Percentiles rank a stretch among this genome's conserved stretches.
Evolutionary conservation across 164 flowering plant genomes (phyloP).

Genomic region (Akebia trifoliata): DNA sequence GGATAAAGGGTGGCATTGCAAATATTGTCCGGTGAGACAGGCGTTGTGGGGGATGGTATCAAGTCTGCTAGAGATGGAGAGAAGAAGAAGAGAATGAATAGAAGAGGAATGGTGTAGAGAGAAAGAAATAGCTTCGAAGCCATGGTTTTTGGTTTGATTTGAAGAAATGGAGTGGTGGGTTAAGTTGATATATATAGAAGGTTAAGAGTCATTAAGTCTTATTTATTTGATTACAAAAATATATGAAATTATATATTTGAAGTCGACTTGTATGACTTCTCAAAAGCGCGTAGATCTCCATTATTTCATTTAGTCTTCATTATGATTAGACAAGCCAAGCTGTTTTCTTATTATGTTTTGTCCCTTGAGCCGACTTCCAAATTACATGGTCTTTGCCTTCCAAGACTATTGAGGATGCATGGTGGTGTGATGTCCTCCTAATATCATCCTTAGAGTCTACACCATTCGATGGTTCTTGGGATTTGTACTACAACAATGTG

Average conservation of each 20-base stretch:
- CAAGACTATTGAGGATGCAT: too few species aligned
- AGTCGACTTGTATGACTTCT: neutral
- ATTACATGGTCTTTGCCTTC: too few species aligned
- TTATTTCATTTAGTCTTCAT: neutral
- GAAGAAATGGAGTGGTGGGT: neutral
- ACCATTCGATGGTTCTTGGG: too few species aligned
- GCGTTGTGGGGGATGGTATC: slow-evolving; percentile 1
- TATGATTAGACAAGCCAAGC: neutral
- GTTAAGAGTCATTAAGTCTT: neutral
- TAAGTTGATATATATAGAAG: neutral
- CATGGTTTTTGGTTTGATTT: slow-evolving; percentile 5
- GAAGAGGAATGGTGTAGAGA: slow-evolving; percentile 3
- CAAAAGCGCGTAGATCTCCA: neutral
- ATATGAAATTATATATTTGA: neutral
- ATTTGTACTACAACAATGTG: too few species aligned
- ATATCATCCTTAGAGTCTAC: too few species aligned
- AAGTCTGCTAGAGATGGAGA: slow-evolving; percentile 1
- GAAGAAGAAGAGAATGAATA: slow-evolving; percentile 5
- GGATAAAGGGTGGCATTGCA: slow-evolving; percentile 18
- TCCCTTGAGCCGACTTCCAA: too few species aligned
- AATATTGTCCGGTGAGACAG: neutral
- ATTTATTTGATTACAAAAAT: neutral
- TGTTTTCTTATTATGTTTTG: neutral
- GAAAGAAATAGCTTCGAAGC: slow-evolving; percentile 4
- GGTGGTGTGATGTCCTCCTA: too few species aligned